Evolutionary conservation across 2,329 filamentous ascomycete genomes (phyloP), one percentile per base, ranked within the genome.

Genomic region (Magnaporthiopsis poae): DNA sequence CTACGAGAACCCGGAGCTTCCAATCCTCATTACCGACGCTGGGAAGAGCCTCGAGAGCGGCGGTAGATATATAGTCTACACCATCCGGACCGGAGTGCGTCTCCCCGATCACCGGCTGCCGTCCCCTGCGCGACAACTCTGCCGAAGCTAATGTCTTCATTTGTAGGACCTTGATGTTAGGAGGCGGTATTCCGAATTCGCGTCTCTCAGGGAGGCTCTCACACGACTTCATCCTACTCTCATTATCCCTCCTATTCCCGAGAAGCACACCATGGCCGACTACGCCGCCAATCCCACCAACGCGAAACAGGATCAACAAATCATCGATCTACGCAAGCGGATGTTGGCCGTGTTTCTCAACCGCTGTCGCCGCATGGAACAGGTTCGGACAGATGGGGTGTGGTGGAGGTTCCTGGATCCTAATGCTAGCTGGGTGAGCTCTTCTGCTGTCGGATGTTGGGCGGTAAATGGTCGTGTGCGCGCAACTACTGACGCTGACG

Each of bases 251-350:
- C 95, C 95, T 3, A 99, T 99, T 73, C 95, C 95, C 29, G 96
- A 99, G 79, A 99, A 99, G 78, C 95, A 99, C 77, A 95, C 92
- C 62, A 96, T 99, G 90, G 94, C 94, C 68, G 95, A 99, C 77
- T 99, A 99, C 75, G 95, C 95, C 21, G 93, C 96, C 35, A 98
- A 96, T 73, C 95, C 96, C 1, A 99, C 95, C 56, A 97, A 94
- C 73, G 96, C 96, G 25, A 99, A 97, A 77, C 94, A 99, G 77
- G 96, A 99, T 75, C 89, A 92, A 67, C 91, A 94, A 68, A 99
- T 98, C 62, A 99, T 99, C 70, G 95, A 99, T 74, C 81, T 98
- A 70, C 87, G 95, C 68, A 98, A 98, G 81, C 90, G 95, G 72
- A 99, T 99, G 95, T 78, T 99, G 66, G 90, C 90, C 5, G 95